phyloP scores from a whole-genome alignment of 2,329 filamentous ascomycete genomes.

The Fusarium duplospermum region DNA sequence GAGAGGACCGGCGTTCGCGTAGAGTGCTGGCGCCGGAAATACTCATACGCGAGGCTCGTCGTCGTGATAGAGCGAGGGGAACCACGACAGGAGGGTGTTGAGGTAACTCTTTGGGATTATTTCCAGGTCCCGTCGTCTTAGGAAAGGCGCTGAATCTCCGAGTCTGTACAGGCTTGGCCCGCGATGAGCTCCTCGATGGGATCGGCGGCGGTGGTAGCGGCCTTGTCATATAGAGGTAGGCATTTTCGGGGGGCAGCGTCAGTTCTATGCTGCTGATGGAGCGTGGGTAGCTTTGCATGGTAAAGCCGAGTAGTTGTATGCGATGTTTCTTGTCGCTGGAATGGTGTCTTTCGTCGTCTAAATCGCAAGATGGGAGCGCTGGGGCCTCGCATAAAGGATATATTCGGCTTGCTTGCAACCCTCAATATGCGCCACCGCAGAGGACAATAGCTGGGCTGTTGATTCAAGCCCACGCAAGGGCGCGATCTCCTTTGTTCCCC shows the following conservation, averaged over 20 bases:
- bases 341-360: not conserved
- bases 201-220: conserved; percentile 39
- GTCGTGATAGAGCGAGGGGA: conserved; percentile 26
- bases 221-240: conserved; percentile 35
- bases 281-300: conserved; percentile 31
- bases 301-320: not conserved
- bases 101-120: conserved; percentile 30
- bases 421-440: conserved; percentile 20
- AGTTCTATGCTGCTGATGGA: conserved; percentile 32
- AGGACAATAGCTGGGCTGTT: conserved; percentile 14
- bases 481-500: conserved; percentile 21
- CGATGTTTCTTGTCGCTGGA: not conserved
- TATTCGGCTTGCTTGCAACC: conserved; percentile 13
- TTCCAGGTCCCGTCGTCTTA: conserved; percentile 31
- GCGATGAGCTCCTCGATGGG: conserved; percentile 15
- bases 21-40: conserved; percentile 29
- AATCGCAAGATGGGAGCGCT: conserved; percentile 13
- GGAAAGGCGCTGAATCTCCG: conserved; percentile 35
- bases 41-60: conserved; percentile 34
- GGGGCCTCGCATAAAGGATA: conserved; percentile 26
- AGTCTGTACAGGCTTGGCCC: conserved; percentile 2
- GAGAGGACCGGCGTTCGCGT: conserved; percentile 45
- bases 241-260: conserved; percentile 38
- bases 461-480: conserved; percentile 22
- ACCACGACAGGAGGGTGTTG: conserved; percentile 24